phyloP scores from a whole-genome alignment of 2,329 filamentous ascomycete genomes.

The Penicillium sp. region DNA sequence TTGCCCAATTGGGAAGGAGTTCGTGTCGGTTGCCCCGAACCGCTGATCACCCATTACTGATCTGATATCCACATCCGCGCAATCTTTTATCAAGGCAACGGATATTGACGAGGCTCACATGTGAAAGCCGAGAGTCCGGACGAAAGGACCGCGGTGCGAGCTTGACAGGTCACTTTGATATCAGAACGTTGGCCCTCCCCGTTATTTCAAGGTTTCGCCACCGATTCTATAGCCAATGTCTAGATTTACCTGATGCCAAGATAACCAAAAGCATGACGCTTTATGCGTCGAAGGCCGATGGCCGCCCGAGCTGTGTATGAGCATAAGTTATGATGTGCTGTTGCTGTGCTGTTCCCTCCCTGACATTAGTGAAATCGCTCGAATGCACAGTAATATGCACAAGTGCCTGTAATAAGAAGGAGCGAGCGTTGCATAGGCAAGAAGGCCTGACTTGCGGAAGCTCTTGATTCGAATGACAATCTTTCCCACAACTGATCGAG shows the following conservation, averaged over 20 bases:
- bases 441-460: background rate
- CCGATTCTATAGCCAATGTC: background rate
- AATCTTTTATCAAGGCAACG: background rate
- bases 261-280: no score
- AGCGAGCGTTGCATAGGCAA: background rate
- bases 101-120: background rate
- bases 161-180: slow-evolving; percentile 16
- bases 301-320: background rate
- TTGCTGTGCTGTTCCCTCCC: background rate
- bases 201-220: background rate
- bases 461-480: background rate
- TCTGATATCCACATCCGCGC: background rate
- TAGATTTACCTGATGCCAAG: background rate
- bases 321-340: background rate
- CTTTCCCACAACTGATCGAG: slow-evolving; percentile 6
- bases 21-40: background rate
- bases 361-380: background rate
- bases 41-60: background rate
- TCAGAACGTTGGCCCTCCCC: background rate
- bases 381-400: slow-evolving; percentile 3
- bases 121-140: slow-evolving; percentile 1
- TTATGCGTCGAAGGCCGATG: no score
- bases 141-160: background rate
- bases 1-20: slow-evolving; percentile 15
- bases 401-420: background rate